Conservation (phyloP, 2,329 filamentous ascomycete genomes). For the Pestalotiopsis fici region DNA sequence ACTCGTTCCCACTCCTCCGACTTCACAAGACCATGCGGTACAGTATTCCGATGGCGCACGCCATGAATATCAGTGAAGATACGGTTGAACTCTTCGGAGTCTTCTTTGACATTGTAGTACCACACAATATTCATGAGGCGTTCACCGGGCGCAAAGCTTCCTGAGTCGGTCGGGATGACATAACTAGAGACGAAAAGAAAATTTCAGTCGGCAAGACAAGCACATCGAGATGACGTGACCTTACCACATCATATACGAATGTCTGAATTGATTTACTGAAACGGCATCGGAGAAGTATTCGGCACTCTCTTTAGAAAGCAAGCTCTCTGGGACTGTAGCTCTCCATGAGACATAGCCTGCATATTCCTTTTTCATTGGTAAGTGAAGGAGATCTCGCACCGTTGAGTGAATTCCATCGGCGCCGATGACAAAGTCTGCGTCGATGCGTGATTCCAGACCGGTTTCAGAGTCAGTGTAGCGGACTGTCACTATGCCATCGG, state of each 20-base stretch:
- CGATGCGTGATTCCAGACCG: not conserved
- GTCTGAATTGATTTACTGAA: not conserved
- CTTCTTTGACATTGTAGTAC: conserved; percentile 43
- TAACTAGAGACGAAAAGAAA: conserved; percentile 25
- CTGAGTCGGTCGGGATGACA: conserved; percentile 43
- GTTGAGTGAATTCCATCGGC: not conserved
- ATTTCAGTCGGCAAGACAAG: not conserved
- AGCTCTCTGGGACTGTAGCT: not conserved
- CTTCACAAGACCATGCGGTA: not conserved
- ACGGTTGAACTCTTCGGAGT: conserved; percentile 35
- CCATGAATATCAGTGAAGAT: conserved; percentile 45
- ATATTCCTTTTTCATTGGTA: not conserved
- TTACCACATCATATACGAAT: not conserved
- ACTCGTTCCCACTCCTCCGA: not conserved
- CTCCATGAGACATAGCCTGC: not conserved
- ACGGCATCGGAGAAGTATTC: not conserved
- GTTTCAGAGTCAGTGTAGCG: conserved; percentile 17
- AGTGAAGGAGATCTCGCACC: not conserved
- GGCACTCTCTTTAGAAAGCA: not conserved
- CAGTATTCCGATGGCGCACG: conserved; percentile 23
- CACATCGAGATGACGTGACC: not conserved
- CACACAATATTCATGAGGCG: conserved; percentile 49
- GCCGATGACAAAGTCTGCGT: not conserved
- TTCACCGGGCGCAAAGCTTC: conserved; percentile 35
- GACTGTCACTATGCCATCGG: conserved; percentile 16